Evolutionary conservation across 495 filamentous ascomycete species (phyloP), one percentile per base, ranked within the genome.

Genomic region (Hyphodiscus hymeniophilus): DNA sequence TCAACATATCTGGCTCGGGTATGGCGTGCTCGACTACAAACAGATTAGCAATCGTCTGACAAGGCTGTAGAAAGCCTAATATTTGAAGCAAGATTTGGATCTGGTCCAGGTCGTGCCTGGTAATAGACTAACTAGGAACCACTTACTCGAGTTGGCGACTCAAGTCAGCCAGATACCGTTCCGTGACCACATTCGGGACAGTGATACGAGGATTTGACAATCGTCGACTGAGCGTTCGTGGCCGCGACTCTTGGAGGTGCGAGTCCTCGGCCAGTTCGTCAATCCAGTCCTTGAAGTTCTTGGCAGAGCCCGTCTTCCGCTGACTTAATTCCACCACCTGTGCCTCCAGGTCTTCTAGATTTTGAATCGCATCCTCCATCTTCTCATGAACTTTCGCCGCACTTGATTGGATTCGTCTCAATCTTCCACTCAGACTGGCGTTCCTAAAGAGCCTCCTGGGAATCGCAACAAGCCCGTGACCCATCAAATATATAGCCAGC

Each of bases 401-500:
- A 48, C 83, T 75, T 2, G 75, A 66, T 60, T 97, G 89, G 16
- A 95, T 68, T 23, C 81, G 72, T 44, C 79, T 77, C 34, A 98
- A 60, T 39, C 81, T 76, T 38, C 75, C 76, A 58, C 81, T 83
- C 42, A 84, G 74, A 55, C 81, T 84, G 12, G 88, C 80, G 57
- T 84, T 85, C 38, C 80, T 77, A 60, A 89, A 82, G 1, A 98
- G 64, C 15, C 76, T 75, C 55, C 91, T 76, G 5, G 92, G 92
- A 38, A 97, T 84, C 11, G 92, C 83, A 34, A 98, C 92, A 31
- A 97, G 70, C 8, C 92, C 92, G 56, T 98, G 90, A 6, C 92
- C 92, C 92, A 98, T 96, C 17, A 98, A 74, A 59, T 91, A 95
- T 47, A 97, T 95, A 13, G 89, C 92, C 47, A 96, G 70, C 2